Base-by-base conservation (phyloP, 75 land plant species). In the Pseudotsuga menziesii region DNA sequence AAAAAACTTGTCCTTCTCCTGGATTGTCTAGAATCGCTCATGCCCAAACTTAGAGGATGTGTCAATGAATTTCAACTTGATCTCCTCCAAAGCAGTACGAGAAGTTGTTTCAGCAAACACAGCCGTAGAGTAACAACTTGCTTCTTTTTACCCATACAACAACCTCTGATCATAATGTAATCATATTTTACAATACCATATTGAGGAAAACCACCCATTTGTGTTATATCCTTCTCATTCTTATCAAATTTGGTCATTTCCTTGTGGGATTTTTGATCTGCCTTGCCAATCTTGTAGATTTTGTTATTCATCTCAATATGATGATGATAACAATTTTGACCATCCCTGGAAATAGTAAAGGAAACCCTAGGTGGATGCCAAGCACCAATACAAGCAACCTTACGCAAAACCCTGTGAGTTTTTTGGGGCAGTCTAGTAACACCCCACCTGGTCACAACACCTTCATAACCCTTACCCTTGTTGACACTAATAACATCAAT, bases 21-120 rank as follows among this genome's bases (percentile, higher is more conserved):
- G 52, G 4, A 84, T 57, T 19, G 89, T 88, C 80, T 88, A 84
- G 89, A 88, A 88, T 26, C 84, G 84, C 52, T 84, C 89, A 61
- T 88, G 89, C 5, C 87, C 89, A 64, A 88, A 88, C 81, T 88
- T 88, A 48, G 89, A 88, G 12, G 89, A 88, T 19, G 89, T 85
- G 75, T 88, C 89, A 58, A 88, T 80, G 75, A 88, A 88, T 80
- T 88, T 88, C 61, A 88, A 81, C 81, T 88, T 88, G 81, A 88
- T 86, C 56, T 85, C 90, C 85, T 86, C 90, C 39, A 86, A 58
- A 19, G 90, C 88, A 56, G 67, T 77, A 35, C 89, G 80, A 39
- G 88, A 88, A 61, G 82, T 83, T 88, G 85, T 75, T 80, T 86
- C 78, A 76, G 75, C 58, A 88, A 72, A 19, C 88, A 88, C 75